Percentiles rank a stretch among this genome's conserved stretches.
Evolutionary conservation across 2,329 filamentous ascomycete species (phyloP).

Genomic region (Colletotrichum tamarilloi): DNA sequence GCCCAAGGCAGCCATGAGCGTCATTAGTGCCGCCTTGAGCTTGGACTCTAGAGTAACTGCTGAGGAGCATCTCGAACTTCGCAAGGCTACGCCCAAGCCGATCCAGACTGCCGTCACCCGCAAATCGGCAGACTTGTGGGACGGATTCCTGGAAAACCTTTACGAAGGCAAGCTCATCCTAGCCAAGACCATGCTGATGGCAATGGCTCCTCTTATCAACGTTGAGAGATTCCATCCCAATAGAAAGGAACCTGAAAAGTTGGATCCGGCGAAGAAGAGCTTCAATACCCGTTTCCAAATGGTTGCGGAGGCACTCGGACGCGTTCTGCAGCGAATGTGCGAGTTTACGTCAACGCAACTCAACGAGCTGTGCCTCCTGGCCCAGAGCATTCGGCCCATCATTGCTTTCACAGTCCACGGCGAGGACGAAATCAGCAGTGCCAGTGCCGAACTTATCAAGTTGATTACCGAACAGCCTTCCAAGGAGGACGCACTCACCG

Average conservation of each 20-base stretch:
- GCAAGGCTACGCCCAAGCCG: conserved; percentile 40
- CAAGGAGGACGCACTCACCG: conserved; percentile 61
- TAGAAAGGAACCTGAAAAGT: conserved; percentile 55
- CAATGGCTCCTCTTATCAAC: conserved; percentile 76
- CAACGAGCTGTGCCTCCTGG: conserved; percentile 74
- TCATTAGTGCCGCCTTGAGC: conserved; percentile 65
- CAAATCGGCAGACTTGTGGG: conserved; percentile 82
- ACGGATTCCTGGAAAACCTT: conserved; percentile 76
- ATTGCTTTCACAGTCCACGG: conserved; percentile 86
- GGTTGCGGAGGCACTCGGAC: conserved; percentile 70
- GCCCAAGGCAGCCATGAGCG: conserved; percentile 57
- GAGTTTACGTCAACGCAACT: conserved; percentile 80
- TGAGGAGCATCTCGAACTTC: conserved; percentile 47
- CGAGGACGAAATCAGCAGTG: conserved; percentile 81
- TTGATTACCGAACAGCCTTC: conserved; percentile 76
- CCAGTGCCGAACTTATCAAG: conserved; percentile 85
- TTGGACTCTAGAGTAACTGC: conserved; percentile 56
- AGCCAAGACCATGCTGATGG: conserved; percentile 79
- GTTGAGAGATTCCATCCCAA: conserved; percentile 77
- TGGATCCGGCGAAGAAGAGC: conserved; percentile 62
- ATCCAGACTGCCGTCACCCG: conserved; percentile 76
- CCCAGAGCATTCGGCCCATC: conserved; percentile 77
- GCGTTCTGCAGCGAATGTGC: conserved; percentile 81
- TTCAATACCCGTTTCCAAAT: conserved; percentile 80
- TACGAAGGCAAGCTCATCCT: conserved; percentile 75